Evolutionary conservation across 1,139 yeast genomes (phyloP), one percentile per base, ranked within the genome.

Genomic region (Candida sp.): DNA sequence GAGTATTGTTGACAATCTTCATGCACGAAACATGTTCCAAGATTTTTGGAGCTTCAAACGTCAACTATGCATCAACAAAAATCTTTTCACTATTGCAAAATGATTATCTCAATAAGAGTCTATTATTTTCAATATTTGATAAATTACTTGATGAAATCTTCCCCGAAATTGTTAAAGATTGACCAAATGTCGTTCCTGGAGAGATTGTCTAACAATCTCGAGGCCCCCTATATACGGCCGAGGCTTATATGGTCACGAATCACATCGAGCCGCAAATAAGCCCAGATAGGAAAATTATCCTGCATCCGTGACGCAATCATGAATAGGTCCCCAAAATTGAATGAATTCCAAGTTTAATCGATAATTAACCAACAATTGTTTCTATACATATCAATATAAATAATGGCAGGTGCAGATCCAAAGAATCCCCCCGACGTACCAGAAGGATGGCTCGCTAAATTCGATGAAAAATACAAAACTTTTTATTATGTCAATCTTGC

Each of bases 371-470:
- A 2, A 25, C 29, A 25, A 25, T 15, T 15, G 19, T 15, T 15
- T 15, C 19, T 15, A 2, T 15, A 15, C 19, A 15, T 15, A 15
- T 15, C 19, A 25, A 11, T 9, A 45, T 42, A 45, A 39, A 22
- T 3, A 25, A 25, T 25, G 29, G 29, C 29, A 7, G 11, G 29
- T 25, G 35, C 42, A 36, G 68, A 67, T 51, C 63, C 70, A 5
- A 57, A 55, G 27, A 58, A 58, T 38, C 66, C 67, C 36, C 90
- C 91, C 3, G 55, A 50, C 1, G 87, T 84, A 5, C 90, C 91
- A 5, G 67, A 69, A 5, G 97, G 97, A 3, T 91, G 97, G 97
- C 66, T 84, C 35, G 95, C 97, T 9, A 85, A 85, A 45, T 90
- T 77, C 64, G 98, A 91, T 61, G 84, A 82, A 11, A 78, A 84